Evolutionary conservation across 495 filamentous ascomycete species (phyloP), one percentile per base, ranked within the genome.

Genomic region (Talaromyces stipitatus): DNA sequence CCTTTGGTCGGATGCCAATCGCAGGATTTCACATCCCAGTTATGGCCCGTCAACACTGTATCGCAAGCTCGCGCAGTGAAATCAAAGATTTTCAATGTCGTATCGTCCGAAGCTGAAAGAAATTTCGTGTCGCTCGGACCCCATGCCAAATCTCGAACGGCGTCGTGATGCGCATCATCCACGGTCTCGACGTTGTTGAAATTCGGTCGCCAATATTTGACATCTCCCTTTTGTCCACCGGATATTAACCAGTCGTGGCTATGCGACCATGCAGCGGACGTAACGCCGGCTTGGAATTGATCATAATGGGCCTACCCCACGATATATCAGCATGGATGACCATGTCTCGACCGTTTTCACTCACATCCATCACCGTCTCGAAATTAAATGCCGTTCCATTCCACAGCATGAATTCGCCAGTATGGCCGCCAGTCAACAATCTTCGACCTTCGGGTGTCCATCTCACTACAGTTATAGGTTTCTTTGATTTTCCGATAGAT

Each of bases 361-460:
- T 36, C 61, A 83, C 81, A 70, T 96, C 91, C 88, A 95, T 95
- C 36, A 97, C 96, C 1, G 94, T 98, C 74, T 98, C 94, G 64
- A 98, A 98, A 68, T 98, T 98, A 78, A 98, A 98, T 1, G 90
- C 94, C 47, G 90, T 97, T 57, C 94, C 94, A 69, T 98, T 98
- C 94, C 94, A 98, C 3, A 98, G 73, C 48, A 95, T 98, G 63
- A 98, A 98, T 68, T 98, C 94, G 56, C 94, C 94, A 64, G 92
- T 97, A 66, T 90, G 92, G 1, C 90, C 92, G 20, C 89, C 94
- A 0, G 94, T 97, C 64, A 98, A 78, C 46, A 98, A 72, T 58
- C 94, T 78, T 59, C 94, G 83, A 33, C 94, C 94, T 73, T 98
- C 94, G 0, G 94, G 94, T 2, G 94, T 98, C 94, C 94, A 98